Conservation (phyloP, 2,329 filamentous ascomycete genomes). For the Aspergillus spinulosporus region DNA sequence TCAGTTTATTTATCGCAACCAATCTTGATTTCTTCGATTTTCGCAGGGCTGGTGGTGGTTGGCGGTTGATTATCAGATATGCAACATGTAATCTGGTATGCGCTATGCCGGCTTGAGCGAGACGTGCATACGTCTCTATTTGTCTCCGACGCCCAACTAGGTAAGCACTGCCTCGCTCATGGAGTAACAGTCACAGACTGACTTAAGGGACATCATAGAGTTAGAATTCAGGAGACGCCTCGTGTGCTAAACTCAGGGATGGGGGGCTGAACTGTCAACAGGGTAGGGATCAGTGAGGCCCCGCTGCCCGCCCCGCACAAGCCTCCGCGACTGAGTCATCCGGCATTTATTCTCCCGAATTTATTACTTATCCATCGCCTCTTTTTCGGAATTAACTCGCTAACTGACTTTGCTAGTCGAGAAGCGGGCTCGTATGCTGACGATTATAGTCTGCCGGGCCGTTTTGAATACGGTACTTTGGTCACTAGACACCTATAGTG, state of each 20-base stretch:
- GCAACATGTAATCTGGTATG: neutral
- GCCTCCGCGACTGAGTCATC: neutral
- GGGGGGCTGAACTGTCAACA: neutral
- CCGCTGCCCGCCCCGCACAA: conserved; percentile 8
- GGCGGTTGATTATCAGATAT: neutral
- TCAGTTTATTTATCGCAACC: neutral
- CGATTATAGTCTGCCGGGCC: neutral
- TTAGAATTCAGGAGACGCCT: no score
- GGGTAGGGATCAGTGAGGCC: neutral
- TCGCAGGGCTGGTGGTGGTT: neutral
- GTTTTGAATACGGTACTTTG: neutral
- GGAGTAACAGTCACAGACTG: no score
- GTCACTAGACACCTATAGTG: neutral
- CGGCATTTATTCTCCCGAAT: no score
- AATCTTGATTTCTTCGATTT: neutral
- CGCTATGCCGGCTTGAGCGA: neutral
- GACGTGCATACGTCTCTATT: neutral
- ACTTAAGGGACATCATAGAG: no score
- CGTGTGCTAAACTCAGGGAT: no score
- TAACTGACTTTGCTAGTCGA: conserved; percentile 5
- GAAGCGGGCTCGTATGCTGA: neutral
- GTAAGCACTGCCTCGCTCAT: neutral
- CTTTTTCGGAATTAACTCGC: neutral
- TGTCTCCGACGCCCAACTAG: neutral
- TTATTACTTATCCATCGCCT: neutral